Conservation (phyloP, 371 early-diverging fungal species). For the Apophysomyces elegans region DNA sequence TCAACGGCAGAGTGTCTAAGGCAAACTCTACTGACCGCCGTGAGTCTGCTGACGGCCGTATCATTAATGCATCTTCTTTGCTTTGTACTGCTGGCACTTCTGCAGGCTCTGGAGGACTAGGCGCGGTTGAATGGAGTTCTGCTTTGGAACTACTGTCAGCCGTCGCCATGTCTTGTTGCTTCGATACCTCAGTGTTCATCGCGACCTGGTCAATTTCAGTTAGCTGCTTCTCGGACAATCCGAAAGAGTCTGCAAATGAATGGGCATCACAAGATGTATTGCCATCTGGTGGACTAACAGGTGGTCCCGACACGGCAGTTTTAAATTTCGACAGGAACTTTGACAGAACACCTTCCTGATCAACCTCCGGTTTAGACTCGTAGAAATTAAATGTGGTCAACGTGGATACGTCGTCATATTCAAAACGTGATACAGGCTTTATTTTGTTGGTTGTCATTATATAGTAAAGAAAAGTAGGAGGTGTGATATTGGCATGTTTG, state of each 20-base stretch:
- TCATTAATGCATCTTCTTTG: neutral
- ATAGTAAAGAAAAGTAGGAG: neutral
- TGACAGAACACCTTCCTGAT: slow-evolving; percentile 60
- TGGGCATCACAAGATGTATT: neutral
- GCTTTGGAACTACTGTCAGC: slow-evolving; percentile 13
- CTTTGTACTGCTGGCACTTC: neutral
- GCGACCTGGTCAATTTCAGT: neutral
- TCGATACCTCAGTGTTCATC: slow-evolving; percentile 9
- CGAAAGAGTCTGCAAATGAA: neutral
- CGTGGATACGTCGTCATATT: slow-evolving; percentile 42
- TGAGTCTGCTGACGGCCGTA: slow-evolving; percentile 5
- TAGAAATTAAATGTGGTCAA: slow-evolving; percentile 53
- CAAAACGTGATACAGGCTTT: slow-evolving; percentile 24
- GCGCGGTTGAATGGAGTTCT: neutral
- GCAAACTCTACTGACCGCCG: neutral
- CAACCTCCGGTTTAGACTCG: slow-evolving; percentile 42
- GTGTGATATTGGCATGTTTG: neutral
- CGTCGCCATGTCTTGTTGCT: slow-evolving; percentile 4
- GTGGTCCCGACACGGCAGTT: slow-evolving; percentile 47
- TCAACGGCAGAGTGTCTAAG: slow-evolving; percentile 8
- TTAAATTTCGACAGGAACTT: slow-evolving; percentile 65
- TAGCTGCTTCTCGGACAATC: neutral
- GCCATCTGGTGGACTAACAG: slow-evolving; percentile 9
- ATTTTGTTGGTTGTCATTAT: slow-evolving; percentile 12
- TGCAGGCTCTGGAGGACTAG: neutral